Base-by-base conservation (phyloP, 768 basidiomycete genomes). In the Hypholoma sublateritium region DNA sequence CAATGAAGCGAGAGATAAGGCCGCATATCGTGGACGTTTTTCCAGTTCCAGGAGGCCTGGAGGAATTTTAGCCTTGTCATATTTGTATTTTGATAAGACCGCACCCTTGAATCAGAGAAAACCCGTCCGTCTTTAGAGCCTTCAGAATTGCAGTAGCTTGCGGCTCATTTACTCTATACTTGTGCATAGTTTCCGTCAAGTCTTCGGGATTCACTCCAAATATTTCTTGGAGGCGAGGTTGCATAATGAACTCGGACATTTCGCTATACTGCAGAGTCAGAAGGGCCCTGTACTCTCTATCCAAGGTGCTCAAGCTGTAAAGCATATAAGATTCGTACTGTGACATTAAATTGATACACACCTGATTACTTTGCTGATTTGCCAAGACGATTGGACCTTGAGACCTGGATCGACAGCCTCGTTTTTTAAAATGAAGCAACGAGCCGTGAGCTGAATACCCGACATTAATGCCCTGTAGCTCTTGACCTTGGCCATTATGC, bases 11-110 rank as follows among this genome's bases (percentile, higher is more conserved):
- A 41, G 91, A 86, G 5, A 97, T 89, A n/a, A 99, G 79, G 19
- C 93, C 94, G 63, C 93, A 93, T 59, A 99, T 98, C 1, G 97
- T 99, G 19, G 93, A 96, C 8, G 97, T 99, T 75, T 99, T 99
- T 12, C 97, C 97, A 0, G 97, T 99, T 53, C 97, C 97, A 1
- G 97, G 97, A 35, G 97, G 97, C 21, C 96, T 95, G 60, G 24
- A 49, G 17, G 37, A 24, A 52, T n/a, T 39, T 53, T 9, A 47
- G 37, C 22, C 6, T 8, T 22, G 17, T 32, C 42, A 45, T 9
- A 42, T 11, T 39, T 21, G 11, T 8, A 37, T 16, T 17, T 55
- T 32, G 22, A 61, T 32, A 9, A 32, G 9, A 32, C 6, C 78
- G 53, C 67, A 95, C 96, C 97, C 97, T 81, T 99, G 97, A 54